Evolutionary conservation across 2,329 filamentous ascomycete species (phyloP).

Genomic region (Furcasterigmium furcatum): DNA sequence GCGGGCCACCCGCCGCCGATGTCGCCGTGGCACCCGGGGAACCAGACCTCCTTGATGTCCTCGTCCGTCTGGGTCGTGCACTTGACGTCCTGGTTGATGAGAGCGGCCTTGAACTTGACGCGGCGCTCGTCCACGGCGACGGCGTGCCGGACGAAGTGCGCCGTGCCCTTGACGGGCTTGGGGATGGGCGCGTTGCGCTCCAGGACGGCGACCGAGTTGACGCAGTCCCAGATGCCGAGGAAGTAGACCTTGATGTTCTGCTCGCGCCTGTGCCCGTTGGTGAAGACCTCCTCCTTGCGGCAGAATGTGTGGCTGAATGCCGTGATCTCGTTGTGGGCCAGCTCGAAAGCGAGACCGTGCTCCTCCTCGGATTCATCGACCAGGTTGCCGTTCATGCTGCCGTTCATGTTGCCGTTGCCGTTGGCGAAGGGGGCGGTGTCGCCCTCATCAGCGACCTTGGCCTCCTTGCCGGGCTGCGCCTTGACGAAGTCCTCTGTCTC

Average conservation of each 20-base stretch:
- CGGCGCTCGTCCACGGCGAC: slow-evolving; percentile 51
- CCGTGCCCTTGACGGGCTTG: slow-evolving; percentile 33
- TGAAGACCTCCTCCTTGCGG: slow-evolving; percentile 23
- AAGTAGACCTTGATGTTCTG: slow-evolving; percentile 46
- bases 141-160: slow-evolving; percentile 45
- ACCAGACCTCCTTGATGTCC: slow-evolving; percentile 50
- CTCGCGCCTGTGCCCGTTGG: slow-evolving; percentile 11
- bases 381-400: too few species aligned
- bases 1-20: slow-evolving; percentile 50
- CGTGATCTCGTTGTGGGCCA: slow-evolving; percentile 30
- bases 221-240: slow-evolving; percentile 53
- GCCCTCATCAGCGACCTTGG: slow-evolving; percentile 9
- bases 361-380: slow-evolving; percentile 16
- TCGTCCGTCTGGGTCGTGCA: slow-evolving; percentile 22
- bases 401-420: slow-evolving; percentile 4
- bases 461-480: slow-evolving; percentile 13
- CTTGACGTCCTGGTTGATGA: slow-evolving; percentile 38
- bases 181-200: slow-evolving; percentile 33
- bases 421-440: neutral
- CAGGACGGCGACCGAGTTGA: too few species aligned
- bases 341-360: slow-evolving; percentile 17
- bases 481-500: slow-evolving; percentile 27
- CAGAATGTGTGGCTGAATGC: slow-evolving; percentile 48
- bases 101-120: slow-evolving; percentile 51
- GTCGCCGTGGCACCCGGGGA: slow-evolving; percentile 50